Conservation (phyloP, 1,139 yeast species). For the Hansenula sp. region DNA sequence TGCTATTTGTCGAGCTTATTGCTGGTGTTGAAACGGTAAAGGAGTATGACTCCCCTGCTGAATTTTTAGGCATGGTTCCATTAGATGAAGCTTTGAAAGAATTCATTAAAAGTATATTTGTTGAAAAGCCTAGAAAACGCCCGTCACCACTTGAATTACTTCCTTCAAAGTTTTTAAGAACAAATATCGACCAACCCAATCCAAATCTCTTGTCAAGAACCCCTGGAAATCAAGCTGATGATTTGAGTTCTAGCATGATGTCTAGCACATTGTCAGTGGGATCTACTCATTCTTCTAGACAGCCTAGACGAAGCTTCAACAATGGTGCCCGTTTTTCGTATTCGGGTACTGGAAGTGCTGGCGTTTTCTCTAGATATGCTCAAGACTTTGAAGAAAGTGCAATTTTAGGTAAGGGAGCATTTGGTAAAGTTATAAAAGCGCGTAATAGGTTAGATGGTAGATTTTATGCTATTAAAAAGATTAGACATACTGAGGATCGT, state of each 20-base stretch:
- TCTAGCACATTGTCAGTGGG: constrained; percentile 15
- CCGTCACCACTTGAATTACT: constrained; percentile 80
- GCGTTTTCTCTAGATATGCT: constrained; percentile 49
- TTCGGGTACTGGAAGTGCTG: constrained; percentile 23
- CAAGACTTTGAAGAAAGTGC: constrained; percentile 94
- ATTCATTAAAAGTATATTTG: constrained; percentile 63
- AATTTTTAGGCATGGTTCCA: constrained; percentile 48
- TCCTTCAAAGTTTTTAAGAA: constrained; percentile 76
- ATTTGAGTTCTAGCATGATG: constrained; percentile 7
- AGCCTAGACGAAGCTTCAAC: constrained; percentile 34
- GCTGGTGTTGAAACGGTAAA: constrained; percentile 54
- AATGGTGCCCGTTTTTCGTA: constrained; percentile 32
- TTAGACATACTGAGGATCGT: constrained; percentile 76
- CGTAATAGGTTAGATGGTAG: constrained; percentile 91
- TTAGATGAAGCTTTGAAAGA: constrained; percentile 57
- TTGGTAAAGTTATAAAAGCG: constrained; percentile 96
- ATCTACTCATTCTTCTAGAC: constrained; percentile 22
- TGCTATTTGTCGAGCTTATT: constrained; percentile 67
- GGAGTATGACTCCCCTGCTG: constrained; percentile 56
- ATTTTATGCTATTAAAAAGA: constrained; percentile 89
- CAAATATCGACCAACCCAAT: constrained; percentile 44
- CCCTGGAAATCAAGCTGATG: constrained; percentile 10
- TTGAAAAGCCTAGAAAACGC: constrained; percentile 62
- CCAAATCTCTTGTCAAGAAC: constrained; percentile 17
- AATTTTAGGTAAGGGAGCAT: constrained; percentile 90